Conservation (phyloP, 2,329 filamentous ascomycete species). For the Phaeosphaeriaceae sp. region DNA sequence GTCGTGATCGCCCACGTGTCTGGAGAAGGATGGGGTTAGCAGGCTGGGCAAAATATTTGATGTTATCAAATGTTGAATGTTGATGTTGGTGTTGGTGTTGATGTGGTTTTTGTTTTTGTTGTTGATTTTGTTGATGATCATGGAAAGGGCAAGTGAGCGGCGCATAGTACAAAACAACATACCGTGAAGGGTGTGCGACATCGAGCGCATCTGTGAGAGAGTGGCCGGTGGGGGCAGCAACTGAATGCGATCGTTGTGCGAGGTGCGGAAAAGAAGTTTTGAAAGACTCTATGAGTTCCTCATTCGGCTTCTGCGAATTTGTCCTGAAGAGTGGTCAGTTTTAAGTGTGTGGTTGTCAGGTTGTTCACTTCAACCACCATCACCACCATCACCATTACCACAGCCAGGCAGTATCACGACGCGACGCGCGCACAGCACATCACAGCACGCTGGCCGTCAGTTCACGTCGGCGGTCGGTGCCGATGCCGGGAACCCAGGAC, state of each 20-base stretch:
- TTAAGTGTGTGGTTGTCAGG: not conserved
- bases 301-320: slow-evolving; percentile 83
- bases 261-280: slow-evolving; percentile 82
- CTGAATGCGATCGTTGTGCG: slow-evolving; percentile 52
- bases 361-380: not conserved
- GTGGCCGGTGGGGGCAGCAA: slow-evolving; percentile 50
- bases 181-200: slow-evolving; percentile 53
- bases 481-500: slow-evolving; percentile 6
- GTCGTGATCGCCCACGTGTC: slow-evolving; percentile 54
- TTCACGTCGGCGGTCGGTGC: not conserved
- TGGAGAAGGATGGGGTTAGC: slow-evolving; percentile 32
- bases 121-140: not conserved
- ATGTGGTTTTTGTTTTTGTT: not conserved
- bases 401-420: slow-evolving; percentile 15
- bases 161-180: too few species aligned
- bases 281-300: slow-evolving; percentile 84
- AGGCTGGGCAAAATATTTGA: not conserved
- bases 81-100: too few species aligned
- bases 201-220: slow-evolving; percentile 57
- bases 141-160: too few species aligned
- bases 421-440: slow-evolving; percentile 40
- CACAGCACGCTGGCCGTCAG: slow-evolving; percentile 17
- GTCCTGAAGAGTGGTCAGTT: slow-evolving; percentile 59
- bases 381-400: not conserved
- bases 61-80: not conserved